phyloP scores from a whole-genome alignment of 805 yeast genomes.

The Lipomyces japonicus region DNA sequence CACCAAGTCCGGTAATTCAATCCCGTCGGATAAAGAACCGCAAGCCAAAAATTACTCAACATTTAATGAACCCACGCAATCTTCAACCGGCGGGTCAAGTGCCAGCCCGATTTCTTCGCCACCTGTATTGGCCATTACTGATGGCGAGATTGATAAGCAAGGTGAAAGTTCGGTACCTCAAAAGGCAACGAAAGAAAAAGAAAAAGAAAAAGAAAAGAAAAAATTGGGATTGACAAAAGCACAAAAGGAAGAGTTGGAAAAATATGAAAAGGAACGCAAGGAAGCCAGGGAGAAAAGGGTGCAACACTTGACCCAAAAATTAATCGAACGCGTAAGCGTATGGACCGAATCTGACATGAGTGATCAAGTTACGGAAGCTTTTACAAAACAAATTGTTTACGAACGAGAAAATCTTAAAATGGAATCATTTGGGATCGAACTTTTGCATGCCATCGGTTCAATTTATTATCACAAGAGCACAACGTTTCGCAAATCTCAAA shows the following conservation, averaged over 20 bases:
- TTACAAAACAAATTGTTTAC: constrained; percentile 54
- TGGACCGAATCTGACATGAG: constrained; percentile 62
- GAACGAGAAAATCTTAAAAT: constrained; percentile 89
- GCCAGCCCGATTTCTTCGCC: neutral
- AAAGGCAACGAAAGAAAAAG: constrained; percentile 20
- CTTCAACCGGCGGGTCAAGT: constrained; percentile 1
- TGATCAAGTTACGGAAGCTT: constrained; percentile 58
- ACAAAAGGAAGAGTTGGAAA: constrained; percentile 52
- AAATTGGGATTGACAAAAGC: constrained; percentile 41
- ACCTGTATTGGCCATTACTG: constrained; percentile 3
- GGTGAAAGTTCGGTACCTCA: constrained; percentile 13
- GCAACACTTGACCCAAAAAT: constrained; percentile 55
- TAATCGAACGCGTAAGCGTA: constrained; percentile 52
- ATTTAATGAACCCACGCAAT: neutral
- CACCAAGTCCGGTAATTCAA: too few species aligned
- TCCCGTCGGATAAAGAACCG: constrained; percentile 7
- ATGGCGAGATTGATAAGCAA: constrained; percentile 7
- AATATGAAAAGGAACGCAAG: constrained; percentile 73
- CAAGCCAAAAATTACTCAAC: neutral
- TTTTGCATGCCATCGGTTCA: constrained; percentile 72
- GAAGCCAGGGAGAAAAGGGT: constrained; percentile 63
- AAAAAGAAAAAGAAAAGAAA: constrained; percentile 34
- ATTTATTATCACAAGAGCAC: constrained; percentile 72
- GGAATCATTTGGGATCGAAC: constrained; percentile 92
- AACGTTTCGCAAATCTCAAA: constrained; percentile 66